Percentiles rank a stretch among this genome's conserved stretches.
phyloP scores from a whole-genome alignment of 192 early-diverging fungal genomes.

The Obelidium mucronatum region DNA sequence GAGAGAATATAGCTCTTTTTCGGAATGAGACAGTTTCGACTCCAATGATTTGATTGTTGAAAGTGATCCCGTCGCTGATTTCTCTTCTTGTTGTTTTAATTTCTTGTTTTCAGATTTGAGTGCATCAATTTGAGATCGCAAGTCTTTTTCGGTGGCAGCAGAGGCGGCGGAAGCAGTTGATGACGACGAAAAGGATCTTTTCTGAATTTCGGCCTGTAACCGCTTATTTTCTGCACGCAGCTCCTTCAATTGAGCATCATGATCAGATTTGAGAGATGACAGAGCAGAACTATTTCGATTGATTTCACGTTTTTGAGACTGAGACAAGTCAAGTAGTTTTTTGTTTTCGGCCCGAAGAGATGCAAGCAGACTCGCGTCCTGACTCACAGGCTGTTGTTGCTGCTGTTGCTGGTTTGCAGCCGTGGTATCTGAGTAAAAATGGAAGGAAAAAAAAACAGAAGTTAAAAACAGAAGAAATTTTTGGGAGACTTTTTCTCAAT shows the following conservation, averaged over 20 bases:
- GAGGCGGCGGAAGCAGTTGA: background rate
- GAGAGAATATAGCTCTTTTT: background rate
- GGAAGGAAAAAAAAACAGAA: no score
- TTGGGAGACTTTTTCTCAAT: no score
- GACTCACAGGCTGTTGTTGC: no score
- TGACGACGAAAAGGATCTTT: background rate
- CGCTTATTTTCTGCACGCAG: background rate
- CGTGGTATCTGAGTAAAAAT: no score
- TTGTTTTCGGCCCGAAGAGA: background rate
- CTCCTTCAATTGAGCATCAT: background rate
- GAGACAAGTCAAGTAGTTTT: background rate
- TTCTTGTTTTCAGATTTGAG: constrained; percentile 9
- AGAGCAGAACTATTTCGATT: background rate
- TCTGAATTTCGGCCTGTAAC: background rate
- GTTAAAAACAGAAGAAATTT: no score
- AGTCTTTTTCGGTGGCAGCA: background rate
- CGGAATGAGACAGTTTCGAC: background rate
- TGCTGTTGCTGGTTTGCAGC: no score
- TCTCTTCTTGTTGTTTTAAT: background rate
- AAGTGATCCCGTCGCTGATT: background rate
- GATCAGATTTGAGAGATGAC: background rate
- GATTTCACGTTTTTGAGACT: constrained; percentile 10
- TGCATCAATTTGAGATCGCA: background rate
- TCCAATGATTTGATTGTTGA: background rate
- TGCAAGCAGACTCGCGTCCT: no score